phyloP scores from a whole-genome alignment of 2,329 filamentous ascomycete species.

The Rutstroemia sydowiana region DNA sequence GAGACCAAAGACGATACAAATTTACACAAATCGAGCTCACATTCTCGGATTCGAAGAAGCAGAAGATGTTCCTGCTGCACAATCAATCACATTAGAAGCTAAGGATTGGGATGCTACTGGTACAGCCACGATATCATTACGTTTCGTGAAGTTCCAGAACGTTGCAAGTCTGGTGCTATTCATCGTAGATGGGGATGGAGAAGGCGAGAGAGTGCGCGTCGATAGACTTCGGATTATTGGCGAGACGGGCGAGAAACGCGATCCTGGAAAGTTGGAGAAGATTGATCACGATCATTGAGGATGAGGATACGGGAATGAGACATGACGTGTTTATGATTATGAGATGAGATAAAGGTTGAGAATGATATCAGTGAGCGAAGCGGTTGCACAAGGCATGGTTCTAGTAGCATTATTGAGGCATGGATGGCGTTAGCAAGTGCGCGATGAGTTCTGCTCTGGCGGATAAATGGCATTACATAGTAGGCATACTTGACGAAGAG shows the following conservation, averaged over 20 bases:
- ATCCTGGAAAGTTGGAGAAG: slow-evolving; percentile 94
- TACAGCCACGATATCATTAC: slow-evolving; percentile 64
- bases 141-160: slow-evolving; percentile 97
- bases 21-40: slow-evolving; percentile 83
- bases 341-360: not conserved
- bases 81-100: slow-evolving; percentile 66
- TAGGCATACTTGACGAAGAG: not conserved
- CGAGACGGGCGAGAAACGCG: slow-evolving; percentile 83
- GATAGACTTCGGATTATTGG: slow-evolving; percentile 76
- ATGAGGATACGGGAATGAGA: slow-evolving; percentile 2
- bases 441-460: slow-evolving; percentile 1
- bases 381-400: slow-evolving; percentile 5
- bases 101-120: slow-evolving; percentile 77
- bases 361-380: not conserved
- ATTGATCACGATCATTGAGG: slow-evolving; percentile 68
- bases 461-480: not conserved
- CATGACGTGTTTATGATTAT: slow-evolving; percentile 8
- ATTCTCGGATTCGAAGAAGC: slow-evolving; percentile 94
- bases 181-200: slow-evolving; percentile 76
- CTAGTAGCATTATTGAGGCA: slow-evolving; percentile 9
- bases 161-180: slow-evolving; percentile 82
- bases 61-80: slow-evolving; percentile 74
- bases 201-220: slow-evolving; percentile 77
- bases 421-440: slow-evolving; percentile 20
- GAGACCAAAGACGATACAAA: slow-evolving; percentile 72